Conservation (phyloP, 176 grass and related monocot genomes). For the Cenchrus purpureus region DNA sequence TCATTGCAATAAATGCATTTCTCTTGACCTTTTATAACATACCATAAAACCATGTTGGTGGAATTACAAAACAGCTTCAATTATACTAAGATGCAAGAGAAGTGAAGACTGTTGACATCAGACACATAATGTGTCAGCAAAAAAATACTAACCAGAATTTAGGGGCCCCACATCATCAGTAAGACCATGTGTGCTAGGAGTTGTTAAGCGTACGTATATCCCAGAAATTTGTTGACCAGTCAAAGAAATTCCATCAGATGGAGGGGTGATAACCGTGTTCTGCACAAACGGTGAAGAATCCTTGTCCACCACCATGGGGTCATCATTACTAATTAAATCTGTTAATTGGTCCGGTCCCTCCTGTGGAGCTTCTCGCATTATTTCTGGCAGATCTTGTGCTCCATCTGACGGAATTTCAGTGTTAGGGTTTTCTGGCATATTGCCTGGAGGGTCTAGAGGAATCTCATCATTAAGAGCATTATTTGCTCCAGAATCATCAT, state of each 20-base stretch:
- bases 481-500: slow-evolving; percentile 35
- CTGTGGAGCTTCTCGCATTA: slow-evolving; percentile 47
- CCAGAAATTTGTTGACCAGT: slow-evolving; percentile 46
- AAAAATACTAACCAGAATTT: slow-evolving; percentile 47
- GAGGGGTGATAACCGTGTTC: slow-evolving; percentile 43
- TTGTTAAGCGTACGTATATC: slow-evolving; percentile 8
- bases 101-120: background rate
- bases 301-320: slow-evolving; percentile 26
- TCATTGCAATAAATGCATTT: slow-evolving; percentile 8
- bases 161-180: slow-evolving; percentile 10
- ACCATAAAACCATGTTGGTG: background rate
- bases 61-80: background rate
- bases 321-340: slow-evolving; percentile 36
- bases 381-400: slow-evolving; percentile 50
- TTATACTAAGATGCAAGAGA: background rate
- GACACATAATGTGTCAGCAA: slow-evolving; percentile 23
- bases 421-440: slow-evolving; percentile 21
- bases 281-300: slow-evolving; percentile 40
- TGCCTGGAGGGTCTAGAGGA: slow-evolving; percentile 27
- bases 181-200: slow-evolving; percentile 11
- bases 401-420: slow-evolving; percentile 31
- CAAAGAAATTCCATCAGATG: background rate
- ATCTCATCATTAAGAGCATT: slow-evolving; percentile 21
- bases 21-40: background rate
- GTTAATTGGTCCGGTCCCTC: slow-evolving; percentile 18